Percentiles rank a stretch among this genome's conserved stretches.
These are phyloP conservation scores for Podospora comata DNA, from an alignment of 495 filamentous ascomycete genomes.

Conservation along the genomic window DNA sequence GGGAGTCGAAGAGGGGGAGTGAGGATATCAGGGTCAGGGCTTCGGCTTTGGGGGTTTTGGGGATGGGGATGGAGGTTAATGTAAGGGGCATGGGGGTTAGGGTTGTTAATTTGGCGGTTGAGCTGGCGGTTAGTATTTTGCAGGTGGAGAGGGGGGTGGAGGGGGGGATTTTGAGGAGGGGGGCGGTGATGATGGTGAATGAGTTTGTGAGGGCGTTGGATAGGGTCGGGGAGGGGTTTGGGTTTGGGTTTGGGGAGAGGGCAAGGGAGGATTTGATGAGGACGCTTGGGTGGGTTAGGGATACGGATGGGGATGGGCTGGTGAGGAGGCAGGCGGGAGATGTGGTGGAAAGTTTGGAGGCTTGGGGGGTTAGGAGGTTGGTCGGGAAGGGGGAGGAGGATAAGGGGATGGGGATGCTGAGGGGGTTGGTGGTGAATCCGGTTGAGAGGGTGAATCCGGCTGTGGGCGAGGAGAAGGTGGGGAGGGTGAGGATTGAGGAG, in stretches of 20 bases:
- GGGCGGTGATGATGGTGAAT: slow-evolving; percentile 66
- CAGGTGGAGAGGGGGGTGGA: slow-evolving; percentile 61
- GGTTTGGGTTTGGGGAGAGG: slow-evolving; percentile 56
- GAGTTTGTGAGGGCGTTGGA: slow-evolving; percentile 66
- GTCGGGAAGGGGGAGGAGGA: slow-evolving; percentile 29
- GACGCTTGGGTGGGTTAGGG: slow-evolving; percentile 62
- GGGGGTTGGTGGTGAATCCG: slow-evolving; percentile 42
- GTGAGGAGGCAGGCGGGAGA: slow-evolving; percentile 68
- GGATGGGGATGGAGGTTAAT: slow-evolving; percentile 63
- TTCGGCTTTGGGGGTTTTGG: slow-evolving; percentile 73
- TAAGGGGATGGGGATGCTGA: slow-evolving; percentile 36
- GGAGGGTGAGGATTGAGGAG: slow-evolving; percentile 45
- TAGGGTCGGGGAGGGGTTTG: slow-evolving; percentile 46
- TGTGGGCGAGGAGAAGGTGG: slow-evolving; percentile 11
- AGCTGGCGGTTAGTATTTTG: slow-evolving; percentile 63
- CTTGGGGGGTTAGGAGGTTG: slow-evolving; percentile 59
- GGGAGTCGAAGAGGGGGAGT: slow-evolving; percentile 63
- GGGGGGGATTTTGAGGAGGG: slow-evolving; percentile 68
- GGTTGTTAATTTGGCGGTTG: slow-evolving; percentile 57
- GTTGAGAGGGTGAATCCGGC: slow-evolving; percentile 15
- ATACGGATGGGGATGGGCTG: slow-evolving; percentile 67
- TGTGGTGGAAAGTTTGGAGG: slow-evolving; percentile 68
- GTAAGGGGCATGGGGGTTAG: slow-evolving; percentile 56
- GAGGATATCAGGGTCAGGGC: slow-evolving; percentile 78
- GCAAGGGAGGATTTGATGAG: slow-evolving; percentile 61